Conservation (phyloP, 2,329 filamentous ascomycete species). For the Colletotrichum sp. region DNA sequence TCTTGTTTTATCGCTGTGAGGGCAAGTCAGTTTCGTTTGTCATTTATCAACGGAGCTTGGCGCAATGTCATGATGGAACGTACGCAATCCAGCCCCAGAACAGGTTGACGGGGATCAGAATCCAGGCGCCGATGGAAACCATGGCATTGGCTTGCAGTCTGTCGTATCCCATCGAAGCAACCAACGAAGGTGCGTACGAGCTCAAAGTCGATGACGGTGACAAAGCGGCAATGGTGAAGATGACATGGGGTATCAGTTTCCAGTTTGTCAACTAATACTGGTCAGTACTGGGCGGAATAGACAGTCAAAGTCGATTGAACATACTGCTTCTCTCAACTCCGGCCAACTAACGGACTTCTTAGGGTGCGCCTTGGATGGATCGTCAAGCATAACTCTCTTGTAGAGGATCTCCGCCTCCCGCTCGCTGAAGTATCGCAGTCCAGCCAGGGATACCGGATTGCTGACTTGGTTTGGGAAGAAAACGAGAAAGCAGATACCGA, state of each 20-base stretch:
- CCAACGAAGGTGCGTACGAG: slow-evolving; percentile 35
- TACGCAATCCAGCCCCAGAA: slow-evolving; percentile 31
- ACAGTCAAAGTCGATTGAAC: slow-evolving; percentile 1
- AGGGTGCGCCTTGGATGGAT: slow-evolving; percentile 37
- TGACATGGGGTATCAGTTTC: slow-evolving; percentile 37
- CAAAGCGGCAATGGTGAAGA: slow-evolving; percentile 32
- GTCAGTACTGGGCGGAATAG: not conserved
- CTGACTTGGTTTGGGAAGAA: slow-evolving; percentile 32
- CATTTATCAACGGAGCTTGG: not conserved
- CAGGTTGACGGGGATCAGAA: slow-evolving; percentile 35
- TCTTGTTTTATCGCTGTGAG: slow-evolving; percentile 22
- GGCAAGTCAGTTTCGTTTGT: not conserved
- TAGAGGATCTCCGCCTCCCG: slow-evolving; percentile 37
- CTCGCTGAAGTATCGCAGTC: slow-evolving; percentile 36
- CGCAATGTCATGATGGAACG: not conserved
- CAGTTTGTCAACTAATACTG: slow-evolving; percentile 38
- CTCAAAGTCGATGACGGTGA: slow-evolving; percentile 31
- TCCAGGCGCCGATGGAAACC: slow-evolving; percentile 39
- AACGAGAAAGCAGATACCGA: slow-evolving; percentile 33
- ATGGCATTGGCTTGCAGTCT: slow-evolving; percentile 38
- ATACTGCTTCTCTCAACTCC: slow-evolving; percentile 38
- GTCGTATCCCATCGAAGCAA: slow-evolving; percentile 38
- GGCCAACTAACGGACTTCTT: slow-evolving; percentile 32
- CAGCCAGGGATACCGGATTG: slow-evolving; percentile 34
- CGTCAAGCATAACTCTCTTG: slow-evolving; percentile 35